These are phyloP conservation scores for Canavalia gladiata DNA, from an alignment of 306 rosid genomes.

Conservation along the genomic window DNA sequence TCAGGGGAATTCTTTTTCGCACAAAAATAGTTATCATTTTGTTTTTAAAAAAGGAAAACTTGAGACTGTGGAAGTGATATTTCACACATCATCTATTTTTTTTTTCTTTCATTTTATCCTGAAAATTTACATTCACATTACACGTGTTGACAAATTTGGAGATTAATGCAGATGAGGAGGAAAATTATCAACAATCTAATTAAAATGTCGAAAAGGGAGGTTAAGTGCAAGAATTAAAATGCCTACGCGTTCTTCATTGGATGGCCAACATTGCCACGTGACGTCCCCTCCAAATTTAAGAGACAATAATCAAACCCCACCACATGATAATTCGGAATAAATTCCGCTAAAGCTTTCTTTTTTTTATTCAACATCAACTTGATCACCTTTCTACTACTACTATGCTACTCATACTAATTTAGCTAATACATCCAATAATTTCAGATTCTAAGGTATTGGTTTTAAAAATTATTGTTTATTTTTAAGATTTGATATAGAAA, in stretches of 20 bases:
- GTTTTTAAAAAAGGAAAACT: not conserved
- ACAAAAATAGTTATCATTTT: not conserved
- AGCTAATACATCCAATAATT: not conserved
- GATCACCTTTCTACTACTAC: not conserved
- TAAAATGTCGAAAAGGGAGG: not conserved
- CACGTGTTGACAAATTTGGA: not conserved
- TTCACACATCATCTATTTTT: not conserved
- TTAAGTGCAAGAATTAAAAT: constrained; percentile 33
- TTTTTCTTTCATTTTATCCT: not conserved
- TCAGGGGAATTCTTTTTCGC: not conserved
- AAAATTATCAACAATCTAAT: not conserved
- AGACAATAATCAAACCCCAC: constrained; percentile 40
- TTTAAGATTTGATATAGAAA: no score
- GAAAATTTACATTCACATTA: not conserved
- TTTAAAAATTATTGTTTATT: no score
- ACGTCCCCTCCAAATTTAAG: not conserved
- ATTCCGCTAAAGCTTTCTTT: constrained; percentile 44
- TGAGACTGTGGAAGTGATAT: not conserved
- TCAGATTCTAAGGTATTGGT: not conserved
- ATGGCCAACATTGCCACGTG: constrained; percentile 20
- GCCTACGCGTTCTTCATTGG: not conserved
- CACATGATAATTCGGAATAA: constrained; percentile 46
- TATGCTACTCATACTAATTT: not conserved
- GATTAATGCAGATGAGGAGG: not conserved
- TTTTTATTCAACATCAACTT: not conserved